Conservation (phyloP, 2,329 filamentous ascomycete genomes). For the Bipolaris sorokiniana region DNA sequence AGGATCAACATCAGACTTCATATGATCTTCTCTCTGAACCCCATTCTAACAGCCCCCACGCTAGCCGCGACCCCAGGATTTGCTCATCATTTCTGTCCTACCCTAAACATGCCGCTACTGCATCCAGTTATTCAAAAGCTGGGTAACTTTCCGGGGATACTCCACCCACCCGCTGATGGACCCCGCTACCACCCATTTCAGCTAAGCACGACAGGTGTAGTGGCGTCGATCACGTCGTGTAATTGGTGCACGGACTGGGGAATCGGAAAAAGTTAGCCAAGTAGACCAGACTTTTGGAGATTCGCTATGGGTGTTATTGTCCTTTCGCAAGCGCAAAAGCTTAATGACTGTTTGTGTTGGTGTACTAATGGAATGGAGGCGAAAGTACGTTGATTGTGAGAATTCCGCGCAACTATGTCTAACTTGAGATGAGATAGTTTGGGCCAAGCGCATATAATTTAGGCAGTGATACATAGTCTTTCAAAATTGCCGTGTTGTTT, state of each 20-base stretch:
- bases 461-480: not conserved
- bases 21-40: conserved; percentile 6
- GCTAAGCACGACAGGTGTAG: conserved; percentile 14
- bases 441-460: not conserved
- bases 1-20: conserved; percentile 8
- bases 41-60: conserved; percentile 1
- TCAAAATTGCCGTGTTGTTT: not conserved
- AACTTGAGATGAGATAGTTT: not conserved
- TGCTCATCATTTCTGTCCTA: conserved; percentile 11
- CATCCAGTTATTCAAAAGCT: not conserved
- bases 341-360: too few species aligned
- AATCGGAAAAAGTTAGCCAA: conserved; percentile 34
- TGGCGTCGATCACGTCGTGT: conserved; percentile 8
- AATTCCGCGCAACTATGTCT: not conserved
- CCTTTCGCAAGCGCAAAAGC: not conserved
- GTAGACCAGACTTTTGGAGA: not conserved
- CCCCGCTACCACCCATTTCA: conserved; percentile 5
- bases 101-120: not conserved
- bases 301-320: conserved; percentile 12
- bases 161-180: conserved; percentile 7
- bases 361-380: not conserved
- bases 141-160: not conserved
- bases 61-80: not conserved
- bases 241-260: conserved; percentile 16
- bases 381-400: not conserved